Evolutionary conservation across 1,284 basidiomycete genomes (phyloP).

Genomic region (Rhodotorula sp.): DNA sequence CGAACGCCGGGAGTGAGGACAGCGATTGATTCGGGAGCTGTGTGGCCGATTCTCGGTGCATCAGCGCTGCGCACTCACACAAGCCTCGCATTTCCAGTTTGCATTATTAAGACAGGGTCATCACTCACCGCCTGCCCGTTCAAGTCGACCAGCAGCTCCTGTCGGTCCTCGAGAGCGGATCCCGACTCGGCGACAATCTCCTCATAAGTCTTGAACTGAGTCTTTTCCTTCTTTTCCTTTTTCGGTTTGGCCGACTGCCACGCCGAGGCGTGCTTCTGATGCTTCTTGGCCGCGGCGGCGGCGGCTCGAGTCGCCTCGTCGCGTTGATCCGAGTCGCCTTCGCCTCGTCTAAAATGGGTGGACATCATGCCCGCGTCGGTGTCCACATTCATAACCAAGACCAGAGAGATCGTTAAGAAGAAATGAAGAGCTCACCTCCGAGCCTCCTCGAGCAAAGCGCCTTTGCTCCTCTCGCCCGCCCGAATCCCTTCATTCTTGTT

Average conservation of each 20-base stretch:
- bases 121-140: conserved; percentile 75
- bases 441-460: conserved; percentile 34
- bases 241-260: conserved; percentile 58
- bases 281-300: conserved; percentile 21
- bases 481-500: conserved; percentile 31
- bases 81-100: neutral
- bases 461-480: conserved; percentile 30
- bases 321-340: conserved; percentile 66
- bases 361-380: conserved; percentile 52
- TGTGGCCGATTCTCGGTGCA: neutral
- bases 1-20: conserved; percentile 26
- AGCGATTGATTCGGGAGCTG: conserved; percentile 33
- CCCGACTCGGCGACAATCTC: conserved; percentile 84
- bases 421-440: conserved; percentile 55
- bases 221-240: conserved; percentile 61
- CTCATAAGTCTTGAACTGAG: conserved; percentile 89
- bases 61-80: too few relatives aligned
- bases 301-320: conserved; percentile 45
- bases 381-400: neutral
- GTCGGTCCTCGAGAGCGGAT: conserved; percentile 56
- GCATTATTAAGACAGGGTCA: neutral
- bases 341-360: conserved; percentile 47
- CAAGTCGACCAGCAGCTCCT: conserved; percentile 77
- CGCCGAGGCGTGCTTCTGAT: conserved; percentile 50
- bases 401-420: neutral